Percentiles rank a stretch among this genome's conserved stretches.
Evolutionary conservation across 169 alveolate species (phyloP).

Genomic region (Sarcocystis neurona): DNA sequence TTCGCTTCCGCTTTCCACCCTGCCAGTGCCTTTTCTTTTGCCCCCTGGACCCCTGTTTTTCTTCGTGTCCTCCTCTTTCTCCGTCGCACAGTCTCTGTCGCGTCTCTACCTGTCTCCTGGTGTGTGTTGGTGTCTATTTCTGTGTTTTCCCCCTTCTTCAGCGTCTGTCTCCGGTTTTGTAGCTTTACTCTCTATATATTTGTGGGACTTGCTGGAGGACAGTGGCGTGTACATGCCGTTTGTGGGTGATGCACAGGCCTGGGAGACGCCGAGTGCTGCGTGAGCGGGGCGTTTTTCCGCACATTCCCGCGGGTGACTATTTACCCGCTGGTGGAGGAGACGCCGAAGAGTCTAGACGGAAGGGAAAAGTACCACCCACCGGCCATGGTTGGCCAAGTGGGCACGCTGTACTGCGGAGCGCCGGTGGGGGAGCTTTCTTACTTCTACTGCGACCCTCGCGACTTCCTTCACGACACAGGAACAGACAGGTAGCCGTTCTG

Average conservation of each 20-base stretch:
- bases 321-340: conserved; percentile 69
- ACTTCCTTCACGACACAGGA: not conserved
- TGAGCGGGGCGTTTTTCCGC: conserved; percentile 80
- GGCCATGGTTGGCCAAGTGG: not conserved
- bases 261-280: conserved; percentile 87
- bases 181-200: not conserved
- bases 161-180: not conserved
- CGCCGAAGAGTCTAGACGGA: conserved; percentile 62
- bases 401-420: not conserved
- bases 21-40: no score
- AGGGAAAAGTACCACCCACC: not conserved
- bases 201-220: no score
- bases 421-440: not conserved
- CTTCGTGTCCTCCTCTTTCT: no score
- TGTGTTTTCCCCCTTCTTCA: not conserved
- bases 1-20: no score
- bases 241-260: conserved; percentile 77
- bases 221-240: no score
- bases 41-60: no score
- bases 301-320: conserved; percentile 82
- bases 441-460: not conserved
- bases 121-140: no score
- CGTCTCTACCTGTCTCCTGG: no score
- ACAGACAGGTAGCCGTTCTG: not conserved
- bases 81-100: no score